A percentile compares a stretch with the other conserved stretches of the same genome.
These are phyloP conservation scores for Dioszegia crocea DNA, from an alignment of 768 basidiomycete genomes.

Conservation along the genomic window DNA sequence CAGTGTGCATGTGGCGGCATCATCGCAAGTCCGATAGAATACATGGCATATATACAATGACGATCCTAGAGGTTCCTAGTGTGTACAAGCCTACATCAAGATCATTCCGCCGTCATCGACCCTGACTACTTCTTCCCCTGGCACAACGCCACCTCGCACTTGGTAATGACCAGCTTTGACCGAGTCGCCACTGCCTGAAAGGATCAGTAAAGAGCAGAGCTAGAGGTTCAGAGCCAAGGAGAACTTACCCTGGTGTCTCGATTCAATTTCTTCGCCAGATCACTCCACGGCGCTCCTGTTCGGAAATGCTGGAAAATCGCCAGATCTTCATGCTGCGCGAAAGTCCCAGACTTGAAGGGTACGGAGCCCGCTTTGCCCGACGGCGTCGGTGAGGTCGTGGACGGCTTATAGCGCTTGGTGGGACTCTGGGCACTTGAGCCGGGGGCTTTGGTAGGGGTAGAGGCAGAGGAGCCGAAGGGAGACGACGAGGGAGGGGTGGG, in stretches of 20 bases:
- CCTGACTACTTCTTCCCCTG: background rate
- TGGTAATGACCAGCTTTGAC: background rate
- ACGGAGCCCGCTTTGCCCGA: too few species aligned
- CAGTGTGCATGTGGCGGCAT: too few species aligned
- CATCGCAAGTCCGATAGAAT: background rate
- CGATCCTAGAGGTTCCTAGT: too few species aligned
- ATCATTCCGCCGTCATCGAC: too few species aligned
- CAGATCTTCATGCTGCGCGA: background rate
- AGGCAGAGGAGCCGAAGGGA: background rate
- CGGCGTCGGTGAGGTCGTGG: too few species aligned
- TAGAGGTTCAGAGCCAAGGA: too few species aligned
- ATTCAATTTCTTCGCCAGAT: background rate
- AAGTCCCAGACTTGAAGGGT: background rate
- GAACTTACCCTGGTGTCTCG: background rate
- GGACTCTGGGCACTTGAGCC: too few species aligned
- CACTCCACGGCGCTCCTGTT: background rate
- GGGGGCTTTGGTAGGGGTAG: background rate
- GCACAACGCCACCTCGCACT: background rate
- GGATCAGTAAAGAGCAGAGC: background rate
- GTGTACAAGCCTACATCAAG: too few species aligned
- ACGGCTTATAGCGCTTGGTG: too few species aligned
- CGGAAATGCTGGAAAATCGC: background rate
- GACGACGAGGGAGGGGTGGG: too few species aligned
- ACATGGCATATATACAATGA: too few species aligned
- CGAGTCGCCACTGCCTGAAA: background rate